Evolutionary conservation across 352 stramenopile genomes (phyloP).

Genomic region (Saprolegnia diclina): DNA sequence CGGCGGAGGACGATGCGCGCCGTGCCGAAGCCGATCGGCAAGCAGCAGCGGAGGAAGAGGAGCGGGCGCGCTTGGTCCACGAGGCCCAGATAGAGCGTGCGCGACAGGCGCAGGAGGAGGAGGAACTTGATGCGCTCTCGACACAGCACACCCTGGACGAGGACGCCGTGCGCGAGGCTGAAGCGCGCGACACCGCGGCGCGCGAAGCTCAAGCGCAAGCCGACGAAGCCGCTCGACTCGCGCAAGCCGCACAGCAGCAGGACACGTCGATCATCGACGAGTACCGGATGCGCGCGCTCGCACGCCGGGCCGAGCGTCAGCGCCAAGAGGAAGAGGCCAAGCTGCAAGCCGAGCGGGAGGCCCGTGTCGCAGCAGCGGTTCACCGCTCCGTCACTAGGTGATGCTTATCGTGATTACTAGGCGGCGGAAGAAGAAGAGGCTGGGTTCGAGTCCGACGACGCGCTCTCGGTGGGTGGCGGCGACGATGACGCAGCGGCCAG

Average conservation of each 20-base stretch:
- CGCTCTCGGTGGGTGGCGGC: no score
- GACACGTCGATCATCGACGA: conserved; percentile 13
- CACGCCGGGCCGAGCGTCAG: conserved; percentile 7
- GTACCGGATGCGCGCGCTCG: conserved; percentile 1
- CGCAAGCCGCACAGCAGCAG: not conserved
- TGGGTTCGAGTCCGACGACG: no score
- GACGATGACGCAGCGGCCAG: no score
- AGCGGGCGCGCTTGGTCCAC: not conserved
- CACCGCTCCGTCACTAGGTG: not conserved
- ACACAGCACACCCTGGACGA: not conserved
- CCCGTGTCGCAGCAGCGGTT: not conserved
- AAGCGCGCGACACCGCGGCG: not conserved
- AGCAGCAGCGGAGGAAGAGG: not conserved
- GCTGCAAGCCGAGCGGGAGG: conserved; percentile 10
- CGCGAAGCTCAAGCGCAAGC: conserved; percentile 4
- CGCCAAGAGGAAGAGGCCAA: conserved; percentile 21
- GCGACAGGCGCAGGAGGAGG: conserved; percentile 2
- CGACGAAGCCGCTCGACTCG: not conserved
- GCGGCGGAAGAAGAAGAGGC: not conserved
- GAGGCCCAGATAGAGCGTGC: not conserved
- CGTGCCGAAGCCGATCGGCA: not conserved
- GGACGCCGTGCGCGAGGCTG: not conserved
- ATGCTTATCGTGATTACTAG: not conserved
- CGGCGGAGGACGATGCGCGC: not conserved
- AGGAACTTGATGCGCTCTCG: not conserved